These are phyloP conservation scores for Umbilicus rupestris DNA, from an alignment of 164 flowering plant species.

Conservation along the genomic window DNA sequence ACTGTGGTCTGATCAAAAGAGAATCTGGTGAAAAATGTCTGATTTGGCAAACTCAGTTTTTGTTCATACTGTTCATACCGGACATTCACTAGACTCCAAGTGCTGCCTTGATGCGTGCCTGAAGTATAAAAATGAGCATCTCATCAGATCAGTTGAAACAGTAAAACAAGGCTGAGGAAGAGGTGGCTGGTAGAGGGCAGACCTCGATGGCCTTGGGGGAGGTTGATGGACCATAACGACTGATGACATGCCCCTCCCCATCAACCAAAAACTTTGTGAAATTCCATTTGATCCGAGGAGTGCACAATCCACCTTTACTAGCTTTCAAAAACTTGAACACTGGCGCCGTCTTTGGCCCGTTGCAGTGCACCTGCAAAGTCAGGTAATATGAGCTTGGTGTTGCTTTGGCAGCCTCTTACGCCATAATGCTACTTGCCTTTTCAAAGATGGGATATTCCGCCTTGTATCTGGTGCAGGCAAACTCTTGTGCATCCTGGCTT, in stretches of 20 bases:
- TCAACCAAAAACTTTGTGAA: slow-evolving; percentile 79
- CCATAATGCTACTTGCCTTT: slow-evolving; percentile 71
- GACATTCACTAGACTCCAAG: background rate
- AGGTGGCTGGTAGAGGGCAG: background rate
- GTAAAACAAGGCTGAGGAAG: background rate
- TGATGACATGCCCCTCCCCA: slow-evolving; percentile 53
- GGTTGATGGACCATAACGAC: slow-evolving; percentile 48
- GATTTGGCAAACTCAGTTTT: no score
- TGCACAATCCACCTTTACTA: slow-evolving; percentile 33
- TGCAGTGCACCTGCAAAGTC: slow-evolving; percentile 47
- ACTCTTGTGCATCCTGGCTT: slow-evolving; percentile 45
- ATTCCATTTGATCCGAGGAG: slow-evolving; percentile 75
- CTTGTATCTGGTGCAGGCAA: slow-evolving; percentile 81
- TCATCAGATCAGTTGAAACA: background rate
- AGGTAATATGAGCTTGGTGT: background rate
- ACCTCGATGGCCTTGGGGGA: slow-evolving; percentile 65
- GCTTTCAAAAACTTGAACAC: slow-evolving; percentile 65
- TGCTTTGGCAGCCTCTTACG: background rate
- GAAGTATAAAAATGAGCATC: background rate
- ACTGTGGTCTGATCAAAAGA: no score
- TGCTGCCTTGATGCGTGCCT: background rate
- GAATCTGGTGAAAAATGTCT: no score
- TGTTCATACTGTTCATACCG: no score
- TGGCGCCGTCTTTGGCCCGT: slow-evolving; percentile 74
- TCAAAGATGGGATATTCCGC: slow-evolving; percentile 84